Conservation (phyloP, 257 asterid genomes). For the Gentiana macrophylla region DNA sequence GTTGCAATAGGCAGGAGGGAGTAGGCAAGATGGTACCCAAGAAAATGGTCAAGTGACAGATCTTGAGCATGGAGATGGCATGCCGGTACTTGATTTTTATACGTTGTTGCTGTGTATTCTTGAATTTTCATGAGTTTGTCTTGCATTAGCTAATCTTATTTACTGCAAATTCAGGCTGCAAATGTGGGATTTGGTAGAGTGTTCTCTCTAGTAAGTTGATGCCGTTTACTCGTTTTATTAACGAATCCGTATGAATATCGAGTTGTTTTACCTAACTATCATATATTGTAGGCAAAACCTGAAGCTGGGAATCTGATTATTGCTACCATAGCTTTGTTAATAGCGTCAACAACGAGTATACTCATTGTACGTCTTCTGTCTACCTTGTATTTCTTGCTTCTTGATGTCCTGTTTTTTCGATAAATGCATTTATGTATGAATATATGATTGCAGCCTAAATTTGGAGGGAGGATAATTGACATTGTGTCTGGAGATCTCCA, state of each 20-base stretch:
- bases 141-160: neutral
- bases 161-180: constrained; percentile 42
- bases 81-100: constrained; percentile 34
- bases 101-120: constrained; percentile 4
- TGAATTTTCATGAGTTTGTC: neutral
- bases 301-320: constrained; percentile 53
- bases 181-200: constrained; percentile 74
- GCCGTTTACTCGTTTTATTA: constrained; percentile 4
- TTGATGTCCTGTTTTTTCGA: neutral
- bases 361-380: constrained; percentile 45
- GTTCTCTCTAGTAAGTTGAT: constrained; percentile 52
- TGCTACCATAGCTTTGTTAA: constrained; percentile 63
- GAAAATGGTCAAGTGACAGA: constrained; percentile 47
- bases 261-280: constrained; percentile 10
- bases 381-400: neutral
- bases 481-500: constrained; percentile 56
- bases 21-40: constrained; percentile 26
- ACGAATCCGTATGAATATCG: neutral
- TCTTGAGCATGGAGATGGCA: constrained; percentile 62
- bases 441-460: constrained; percentile 47
- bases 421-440: constrained; percentile 3
- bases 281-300: constrained; percentile 57
- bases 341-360: constrained; percentile 64
- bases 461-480: constrained; percentile 70
- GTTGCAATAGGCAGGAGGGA: constrained; percentile 41